Percentiles rank a stretch among this genome's conserved stretches.
phyloP scores from a whole-genome alignment of 2,329 filamentous ascomycete species.

The Dothistroma pini region DNA sequence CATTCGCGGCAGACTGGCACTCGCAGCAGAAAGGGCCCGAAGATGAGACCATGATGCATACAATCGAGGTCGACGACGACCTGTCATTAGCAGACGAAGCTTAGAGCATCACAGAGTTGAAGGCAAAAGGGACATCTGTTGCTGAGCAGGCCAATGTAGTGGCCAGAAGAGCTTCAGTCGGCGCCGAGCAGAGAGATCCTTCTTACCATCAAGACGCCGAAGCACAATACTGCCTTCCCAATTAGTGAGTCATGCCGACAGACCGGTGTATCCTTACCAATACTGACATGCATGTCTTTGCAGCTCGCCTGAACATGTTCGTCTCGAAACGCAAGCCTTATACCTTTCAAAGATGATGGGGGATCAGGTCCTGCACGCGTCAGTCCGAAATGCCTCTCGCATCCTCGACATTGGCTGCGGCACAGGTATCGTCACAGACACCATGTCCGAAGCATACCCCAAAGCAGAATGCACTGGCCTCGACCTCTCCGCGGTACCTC shows the following conservation, averaged over 20 bases:
- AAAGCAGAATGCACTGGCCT: conserved; percentile 35
- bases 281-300: too few species aligned
- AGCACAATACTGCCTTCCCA: conserved; percentile 7
- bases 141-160: neutral
- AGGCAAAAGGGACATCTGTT: neutral
- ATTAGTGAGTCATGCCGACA: neutral
- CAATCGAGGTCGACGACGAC: neutral
- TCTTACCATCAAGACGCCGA: conserved; percentile 6
- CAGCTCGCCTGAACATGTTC: conserved; percentile 18
- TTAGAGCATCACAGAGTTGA: neutral
- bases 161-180: neutral
- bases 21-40: neutral
- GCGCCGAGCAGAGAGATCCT: neutral
- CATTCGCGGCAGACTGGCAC: neutral
- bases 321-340: conserved; percentile 23
- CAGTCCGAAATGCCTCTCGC: neutral
- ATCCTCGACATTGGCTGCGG: conserved; percentile 23
- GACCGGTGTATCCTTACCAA: too few species aligned
- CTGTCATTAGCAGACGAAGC: neutral
- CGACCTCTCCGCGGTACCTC: conserved; percentile 29
- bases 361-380: conserved; percentile 15
- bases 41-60: neutral
- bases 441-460: conserved; percentile 15
- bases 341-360: conserved; percentile 21
- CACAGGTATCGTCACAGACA: conserved; percentile 31